Evolutionary conservation across 768 basidiomycete species (phyloP), one percentile per base, ranked within the genome.

Genomic region (Russula sp.): DNA sequence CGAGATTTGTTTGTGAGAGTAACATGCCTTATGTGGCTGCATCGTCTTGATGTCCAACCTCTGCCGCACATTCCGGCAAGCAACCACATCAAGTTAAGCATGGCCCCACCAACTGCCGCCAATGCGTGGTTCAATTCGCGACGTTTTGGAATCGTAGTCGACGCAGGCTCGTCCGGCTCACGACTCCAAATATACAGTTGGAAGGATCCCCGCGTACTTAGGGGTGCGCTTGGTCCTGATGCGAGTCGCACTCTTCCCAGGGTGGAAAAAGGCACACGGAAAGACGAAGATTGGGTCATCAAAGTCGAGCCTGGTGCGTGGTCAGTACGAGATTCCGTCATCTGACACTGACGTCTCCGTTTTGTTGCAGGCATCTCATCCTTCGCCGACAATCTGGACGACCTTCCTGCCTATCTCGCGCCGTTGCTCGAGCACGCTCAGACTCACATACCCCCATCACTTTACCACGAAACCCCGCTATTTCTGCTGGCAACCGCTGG

Each of bases 141-240:
- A 67, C 85, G 87, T 68, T 96, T 93, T 74, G 93, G 92, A 62
- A 82, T 98, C 62, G 94, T 98, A 65, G 92, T 99, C 73, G 97
- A 99, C 78, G 97, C 97, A 71, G 97, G 97, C 63, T 97, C 94
- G 72, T 98, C 94, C 25, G 97, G 97, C 34, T 98, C 96, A 5
- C 79, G 97, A 57, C 77, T 98, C 39, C 95, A 98, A 73, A 93
- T 98, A 67, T 98, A 99, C 76, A 93, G 91, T 72, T 99, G 96
- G 97, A 82, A 82, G 65, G 88, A 98, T 72, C 88, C 95, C 22
- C 79, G 83, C 59, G 72, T 78, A 8, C 77, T 85, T 47, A 77
- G 80, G 18, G 78, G 82, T 59, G 78, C 83, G 60, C 77, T 80
- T 52, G 77, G 77, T 59, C 75, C 77, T 25, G 73, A 77, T 18